A percentile compares a stretch with the other conserved stretches of the same genome.
phyloP scores from a whole-genome alignment of 305 asterid genomes.

The Plantago lanceolata region DNA sequence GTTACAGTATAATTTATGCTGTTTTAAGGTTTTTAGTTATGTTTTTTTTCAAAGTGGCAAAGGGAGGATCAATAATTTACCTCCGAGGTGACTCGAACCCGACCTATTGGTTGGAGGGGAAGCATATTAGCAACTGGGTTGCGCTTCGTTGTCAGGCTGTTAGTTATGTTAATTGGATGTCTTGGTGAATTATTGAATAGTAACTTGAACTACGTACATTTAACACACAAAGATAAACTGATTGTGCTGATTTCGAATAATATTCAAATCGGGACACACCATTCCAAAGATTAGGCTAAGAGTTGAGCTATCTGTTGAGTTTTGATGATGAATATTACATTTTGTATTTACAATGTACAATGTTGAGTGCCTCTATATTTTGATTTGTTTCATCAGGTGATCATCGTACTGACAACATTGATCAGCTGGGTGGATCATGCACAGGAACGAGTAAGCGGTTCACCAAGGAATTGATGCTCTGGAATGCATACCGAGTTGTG shows the following conservation, averaged over 20 bases:
- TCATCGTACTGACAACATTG: background rate
- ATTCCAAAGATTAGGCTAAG: background rate
- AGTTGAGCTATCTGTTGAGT: background rate
- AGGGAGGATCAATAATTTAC: too few relatives aligned
- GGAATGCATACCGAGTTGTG: conserved; percentile 4
- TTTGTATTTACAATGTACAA: too few relatives aligned
- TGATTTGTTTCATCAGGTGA: background rate
- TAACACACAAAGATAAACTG: background rate
- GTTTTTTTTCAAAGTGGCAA: too few relatives aligned
- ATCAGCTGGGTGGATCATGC: background rate
- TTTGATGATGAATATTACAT: background rate
- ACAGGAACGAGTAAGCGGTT: background rate
- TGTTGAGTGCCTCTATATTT: too few relatives aligned
- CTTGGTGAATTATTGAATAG: background rate
- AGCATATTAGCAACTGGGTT: too few relatives aligned
- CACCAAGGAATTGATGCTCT: background rate
- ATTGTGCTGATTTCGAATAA: background rate
- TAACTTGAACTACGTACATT: too few relatives aligned
- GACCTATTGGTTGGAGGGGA: too few relatives aligned
- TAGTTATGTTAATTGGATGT: too few relatives aligned
- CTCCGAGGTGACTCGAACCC: too few relatives aligned
- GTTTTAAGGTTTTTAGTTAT: background rate
- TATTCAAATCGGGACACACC: background rate
- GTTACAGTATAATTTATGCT: background rate
- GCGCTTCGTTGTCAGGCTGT: too few relatives aligned